Conservation (phyloP, 1,284 basidiomycete species). For the Irpex rosettiformis region DNA sequence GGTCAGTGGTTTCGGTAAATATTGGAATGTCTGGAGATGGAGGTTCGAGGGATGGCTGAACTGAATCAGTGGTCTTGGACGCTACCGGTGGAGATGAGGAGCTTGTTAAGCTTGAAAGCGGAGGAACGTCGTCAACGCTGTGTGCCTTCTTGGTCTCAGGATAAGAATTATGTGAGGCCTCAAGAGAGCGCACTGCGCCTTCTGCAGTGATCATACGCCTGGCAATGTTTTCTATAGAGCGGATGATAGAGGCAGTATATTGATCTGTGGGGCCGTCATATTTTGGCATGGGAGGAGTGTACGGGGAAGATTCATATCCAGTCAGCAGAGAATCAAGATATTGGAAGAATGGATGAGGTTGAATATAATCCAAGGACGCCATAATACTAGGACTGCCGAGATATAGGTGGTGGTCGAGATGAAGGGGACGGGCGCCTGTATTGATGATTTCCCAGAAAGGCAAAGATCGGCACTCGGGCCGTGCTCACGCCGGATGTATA, state of each 20-base stretch:
- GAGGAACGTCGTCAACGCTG: constrained; percentile 40
- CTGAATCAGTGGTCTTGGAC: too few relatives aligned
- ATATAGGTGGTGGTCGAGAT: neutral
- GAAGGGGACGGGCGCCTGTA: neutral
- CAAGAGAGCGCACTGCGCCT: constrained; percentile 38
- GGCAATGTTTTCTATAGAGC: constrained; percentile 51
- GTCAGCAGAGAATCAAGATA: constrained; percentile 37
- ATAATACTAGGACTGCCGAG: constrained; percentile 3
- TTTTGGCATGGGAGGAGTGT: constrained; percentile 48
- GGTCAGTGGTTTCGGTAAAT: too few relatives aligned
- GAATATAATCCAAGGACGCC: constrained; percentile 11
- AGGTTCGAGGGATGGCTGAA: too few relatives aligned
- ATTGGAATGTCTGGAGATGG: too few relatives aligned
- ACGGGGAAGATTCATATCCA: constrained; percentile 36
- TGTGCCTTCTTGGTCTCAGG: constrained; percentile 49
- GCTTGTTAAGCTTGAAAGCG: constrained; percentile 18
- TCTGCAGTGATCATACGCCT: constrained; percentile 63
- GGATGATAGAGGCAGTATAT: constrained; percentile 61
- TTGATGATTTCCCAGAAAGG: too few relatives aligned
- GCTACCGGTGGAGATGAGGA: constrained; percentile 24
- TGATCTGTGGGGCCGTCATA: constrained; percentile 64
- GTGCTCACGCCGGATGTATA: too few relatives aligned
- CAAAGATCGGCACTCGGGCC: too few relatives aligned
- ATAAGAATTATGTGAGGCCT: constrained; percentile 34
- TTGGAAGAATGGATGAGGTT: constrained; percentile 31